Evolutionary conservation across 148 eudicot species (phyloP).

Genomic region (Spergularia marina): DNA sequence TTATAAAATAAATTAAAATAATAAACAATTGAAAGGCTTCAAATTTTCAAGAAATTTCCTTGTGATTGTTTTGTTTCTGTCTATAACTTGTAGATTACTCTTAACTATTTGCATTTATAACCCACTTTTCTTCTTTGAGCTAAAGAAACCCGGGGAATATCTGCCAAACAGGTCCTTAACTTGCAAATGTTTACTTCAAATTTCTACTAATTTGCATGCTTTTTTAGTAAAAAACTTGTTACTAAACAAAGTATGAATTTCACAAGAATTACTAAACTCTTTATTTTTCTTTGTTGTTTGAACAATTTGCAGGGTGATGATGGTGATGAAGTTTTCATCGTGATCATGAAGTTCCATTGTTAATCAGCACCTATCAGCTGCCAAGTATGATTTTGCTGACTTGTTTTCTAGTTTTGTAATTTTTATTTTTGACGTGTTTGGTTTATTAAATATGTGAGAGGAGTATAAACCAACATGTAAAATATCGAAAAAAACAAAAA

Average conservation of each 20-base stretch:
- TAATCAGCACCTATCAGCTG: no score
- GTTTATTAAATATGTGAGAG: no score
- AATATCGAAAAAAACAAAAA: no score
- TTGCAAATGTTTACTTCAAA: neutral
- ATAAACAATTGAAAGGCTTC: no score
- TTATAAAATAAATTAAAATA: no score
- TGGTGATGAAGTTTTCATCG: conserved; percentile 7
- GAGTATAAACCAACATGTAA: no score
- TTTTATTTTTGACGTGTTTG: neutral
- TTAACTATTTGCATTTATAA: no score
- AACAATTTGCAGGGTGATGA: conserved; percentile 4
- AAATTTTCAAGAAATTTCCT: no score
- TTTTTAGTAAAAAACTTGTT: no score
- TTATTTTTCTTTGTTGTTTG: neutral
- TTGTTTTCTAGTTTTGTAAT: neutral
- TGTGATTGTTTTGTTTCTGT: no score
- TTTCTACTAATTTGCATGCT: neutral
- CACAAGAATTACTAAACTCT: neutral
- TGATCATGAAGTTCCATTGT: neutral
- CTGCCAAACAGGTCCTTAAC: conserved; percentile 7
- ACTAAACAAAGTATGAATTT: neutral
- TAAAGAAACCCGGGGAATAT: neutral
- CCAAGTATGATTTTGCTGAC: neutral
- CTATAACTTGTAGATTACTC: neutral
- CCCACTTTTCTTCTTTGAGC: no score